Percentiles rank a stretch among this genome's conserved stretches.
Evolutionary conservation across 2,329 filamentous ascomycete genomes (phyloP).

Genomic region (Colletotrichum falcatum): DNA sequence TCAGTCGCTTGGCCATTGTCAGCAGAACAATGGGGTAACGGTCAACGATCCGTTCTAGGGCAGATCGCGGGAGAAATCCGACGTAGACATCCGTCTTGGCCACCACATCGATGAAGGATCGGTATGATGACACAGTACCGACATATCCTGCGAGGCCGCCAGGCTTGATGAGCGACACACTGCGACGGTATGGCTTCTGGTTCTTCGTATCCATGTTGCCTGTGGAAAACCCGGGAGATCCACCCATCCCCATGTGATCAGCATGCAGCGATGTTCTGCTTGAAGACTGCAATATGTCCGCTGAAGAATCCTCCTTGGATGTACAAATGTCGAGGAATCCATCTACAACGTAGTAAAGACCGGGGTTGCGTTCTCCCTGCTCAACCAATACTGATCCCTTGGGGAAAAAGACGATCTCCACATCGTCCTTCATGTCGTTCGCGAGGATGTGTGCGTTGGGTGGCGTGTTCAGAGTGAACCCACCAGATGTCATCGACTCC

Average conservation of each 20-base stretch:
- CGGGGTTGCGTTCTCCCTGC: constrained; percentile 96
- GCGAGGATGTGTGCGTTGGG: constrained; percentile 75
- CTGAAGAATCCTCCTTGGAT: constrained; percentile 70
- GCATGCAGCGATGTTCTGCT: constrained; percentile 48
- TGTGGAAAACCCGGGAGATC: constrained; percentile 35
- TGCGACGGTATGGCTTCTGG: constrained; percentile 66
- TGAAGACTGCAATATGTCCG: constrained; percentile 55
- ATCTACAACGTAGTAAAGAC: constrained; percentile 96
- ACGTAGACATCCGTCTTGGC: constrained; percentile 99
- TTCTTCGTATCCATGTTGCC: constrained; percentile 55
- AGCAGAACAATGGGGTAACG: constrained; percentile 91
- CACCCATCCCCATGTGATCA: constrained; percentile 29
- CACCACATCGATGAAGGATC: constrained; percentile 95
- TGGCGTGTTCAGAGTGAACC: constrained; percentile 69
- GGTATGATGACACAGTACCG: constrained; percentile 92
- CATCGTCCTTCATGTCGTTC: constrained; percentile 88
- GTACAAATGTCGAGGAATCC: constrained; percentile 95
- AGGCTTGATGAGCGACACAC: constrained; percentile 91
- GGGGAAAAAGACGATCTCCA: constrained; percentile 97
- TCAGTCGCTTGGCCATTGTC: constrained; percentile 95
- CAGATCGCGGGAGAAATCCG: constrained; percentile 87
- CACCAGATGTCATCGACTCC: constrained; percentile 83
- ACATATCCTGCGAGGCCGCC: constrained; percentile 95
- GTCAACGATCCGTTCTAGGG: constrained; percentile 92
- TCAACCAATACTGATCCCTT: constrained; percentile 95